Evolutionary conservation across 1,284 basidiomycete genomes (phyloP), one percentile per base, ranked within the genome.

Genomic region (Golubevia pallescens): DNA sequence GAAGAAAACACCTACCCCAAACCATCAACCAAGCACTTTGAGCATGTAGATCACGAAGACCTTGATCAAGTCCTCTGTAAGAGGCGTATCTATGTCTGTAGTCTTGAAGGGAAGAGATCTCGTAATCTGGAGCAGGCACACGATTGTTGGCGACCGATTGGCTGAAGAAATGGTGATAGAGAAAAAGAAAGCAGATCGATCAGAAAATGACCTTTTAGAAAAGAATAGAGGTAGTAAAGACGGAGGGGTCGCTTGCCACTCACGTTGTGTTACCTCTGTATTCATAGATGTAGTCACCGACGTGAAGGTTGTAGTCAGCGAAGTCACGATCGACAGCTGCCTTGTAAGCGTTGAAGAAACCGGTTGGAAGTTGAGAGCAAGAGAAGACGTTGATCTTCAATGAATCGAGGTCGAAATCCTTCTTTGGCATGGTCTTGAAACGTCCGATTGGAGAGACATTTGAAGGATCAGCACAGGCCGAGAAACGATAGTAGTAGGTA

Each of bases 201-300:
- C 42, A 48, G 42, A 48, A 16, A 48, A 48, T 48, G 28, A 28
- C 28, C 28, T 28, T n/a, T 28, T 28, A 28, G 28, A 28, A 28
- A 28, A 28, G 28, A 28, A 66, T 68, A 48, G 70, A 62, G 54
- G 28, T 16, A 14, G 1, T 20, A 24, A 28, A 20, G 59, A 34
- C 6, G 38, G 57, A 58, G 20, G 8, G 14, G n/a, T n/a, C n/a
- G n/a, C n/a, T n/a, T n/a, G n/a, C n/a, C n/a, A n/a, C 57, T 58
- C 8, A 32, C 63, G 2, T 52, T 4, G 3, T 38, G 34, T 38
- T 38, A 38, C 34, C 34, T 38, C 34, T 51, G 5, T 21, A 13
- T 61, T 77, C 75, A 62, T 77, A 77, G 61, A 77, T 77, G 69
- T 73, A 75, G 67, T 77, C 75, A 13, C 75, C 75, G 48, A 77